Conservation (phyloP, 148 eudicot genomes). For the Beta vulgaris region DNA sequence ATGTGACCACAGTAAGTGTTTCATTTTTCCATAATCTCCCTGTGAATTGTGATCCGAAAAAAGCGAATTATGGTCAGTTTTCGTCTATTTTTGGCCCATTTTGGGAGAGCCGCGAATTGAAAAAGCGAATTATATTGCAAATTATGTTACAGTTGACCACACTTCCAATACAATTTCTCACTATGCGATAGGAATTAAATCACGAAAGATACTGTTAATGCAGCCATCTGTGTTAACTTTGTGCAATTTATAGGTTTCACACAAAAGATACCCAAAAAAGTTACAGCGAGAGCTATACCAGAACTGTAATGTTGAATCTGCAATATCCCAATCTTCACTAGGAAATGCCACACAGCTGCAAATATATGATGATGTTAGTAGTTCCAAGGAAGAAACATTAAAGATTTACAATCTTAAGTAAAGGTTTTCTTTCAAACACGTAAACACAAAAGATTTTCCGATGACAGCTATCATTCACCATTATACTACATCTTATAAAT, state of each 20-base stretch:
- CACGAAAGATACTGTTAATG: not conserved
- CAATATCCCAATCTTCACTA: constrained; percentile 92
- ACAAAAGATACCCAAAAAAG: not conserved
- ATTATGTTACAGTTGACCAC: too few species aligned
- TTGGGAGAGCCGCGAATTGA: too few species aligned
- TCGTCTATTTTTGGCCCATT: too few species aligned
- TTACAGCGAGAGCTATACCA: constrained; percentile 49
- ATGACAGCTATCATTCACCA: too few species aligned
- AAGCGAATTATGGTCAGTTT: too few species aligned
- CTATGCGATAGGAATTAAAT: not conserved
- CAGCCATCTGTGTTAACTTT: not conserved
- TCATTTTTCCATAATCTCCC: too few species aligned
- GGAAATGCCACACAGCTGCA: constrained; percentile 90
- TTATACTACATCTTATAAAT: not conserved
- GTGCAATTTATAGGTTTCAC: not conserved
- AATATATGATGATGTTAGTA: constrained; percentile 26
- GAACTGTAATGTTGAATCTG: constrained; percentile 93
- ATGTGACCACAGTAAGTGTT: constrained; percentile 18
- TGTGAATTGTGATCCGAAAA: too few species aligned
- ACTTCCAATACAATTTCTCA: not conserved
- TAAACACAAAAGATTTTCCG: not conserved
- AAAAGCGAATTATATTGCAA: too few species aligned
- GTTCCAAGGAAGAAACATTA: not conserved
- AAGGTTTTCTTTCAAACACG: not conserved
- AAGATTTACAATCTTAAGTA: not conserved